Conservation (phyloP, 805 yeast genomes). For the Komagataella populi region DNA sequence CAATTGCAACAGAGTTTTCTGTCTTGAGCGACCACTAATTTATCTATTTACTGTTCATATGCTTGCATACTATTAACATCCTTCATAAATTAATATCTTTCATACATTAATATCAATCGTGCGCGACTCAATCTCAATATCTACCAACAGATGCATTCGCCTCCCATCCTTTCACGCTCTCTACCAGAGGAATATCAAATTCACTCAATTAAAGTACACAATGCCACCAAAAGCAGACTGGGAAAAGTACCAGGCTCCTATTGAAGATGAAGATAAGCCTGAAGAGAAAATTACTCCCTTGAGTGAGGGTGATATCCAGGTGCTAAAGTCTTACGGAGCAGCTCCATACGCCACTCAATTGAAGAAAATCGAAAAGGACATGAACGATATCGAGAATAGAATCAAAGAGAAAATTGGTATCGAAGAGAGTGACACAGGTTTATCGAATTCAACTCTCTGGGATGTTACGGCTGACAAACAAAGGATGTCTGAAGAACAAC, state of each 20-base stretch:
- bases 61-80: not conserved
- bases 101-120: not conserved
- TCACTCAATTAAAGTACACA: not conserved
- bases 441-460: constrained; percentile 95
- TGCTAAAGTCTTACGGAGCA: constrained; percentile 90
- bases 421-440: constrained; percentile 95
- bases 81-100: too few species aligned
- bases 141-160: constrained; percentile 4
- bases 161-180: constrained; percentile 9
- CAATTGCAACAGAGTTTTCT: not conserved
- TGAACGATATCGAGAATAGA: constrained; percentile 69
- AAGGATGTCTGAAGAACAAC: constrained; percentile 86
- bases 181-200: constrained; percentile 1
- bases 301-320: constrained; percentile 95
- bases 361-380: constrained; percentile 76
- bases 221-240: constrained; percentile 98
- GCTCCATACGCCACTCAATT: constrained; percentile 86
- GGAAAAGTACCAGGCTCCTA: constrained; percentile 94
- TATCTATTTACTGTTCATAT: not conserved
- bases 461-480: constrained; percentile 94
- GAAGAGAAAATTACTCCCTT: constrained; percentile 76
- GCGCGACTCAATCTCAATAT: constrained; percentile 1
- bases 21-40: not conserved
- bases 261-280: constrained; percentile 42
- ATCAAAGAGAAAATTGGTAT: constrained; percentile 92